A percentile compares a stretch with the other conserved stretches of the same genome.
These are phyloP conservation scores for Glomus cerebriforme DNA, from an alignment of 192 early-diverging fungal genomes.

Conservation along the genomic window DNA sequence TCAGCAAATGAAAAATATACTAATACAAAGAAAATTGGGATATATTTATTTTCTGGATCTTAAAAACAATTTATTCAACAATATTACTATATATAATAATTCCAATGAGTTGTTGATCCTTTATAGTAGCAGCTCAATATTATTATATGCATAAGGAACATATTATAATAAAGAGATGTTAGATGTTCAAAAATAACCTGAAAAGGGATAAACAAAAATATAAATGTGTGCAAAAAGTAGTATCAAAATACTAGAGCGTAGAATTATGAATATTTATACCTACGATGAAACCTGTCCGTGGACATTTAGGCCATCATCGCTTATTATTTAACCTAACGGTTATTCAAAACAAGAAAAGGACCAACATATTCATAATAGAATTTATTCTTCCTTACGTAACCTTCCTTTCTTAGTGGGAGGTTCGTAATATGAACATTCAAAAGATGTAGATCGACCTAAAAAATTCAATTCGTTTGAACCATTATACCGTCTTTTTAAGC, in stretches of 20 bases:
- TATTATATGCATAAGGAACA: background rate
- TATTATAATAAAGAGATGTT: background rate
- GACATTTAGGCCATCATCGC: background rate
- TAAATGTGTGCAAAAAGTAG: background rate
- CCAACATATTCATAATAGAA: background rate
- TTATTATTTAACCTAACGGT: background rate
- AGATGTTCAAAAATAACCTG: background rate
- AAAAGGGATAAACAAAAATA: background rate
- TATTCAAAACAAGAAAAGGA: background rate
- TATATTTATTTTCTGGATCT: no score
- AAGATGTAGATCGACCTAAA: background rate
- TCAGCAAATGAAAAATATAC: no score
- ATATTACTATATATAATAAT: background rate
- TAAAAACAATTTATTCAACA: background rate
- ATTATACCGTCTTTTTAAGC: conserved; percentile 8
- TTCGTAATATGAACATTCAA: background rate
- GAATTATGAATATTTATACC: background rate
- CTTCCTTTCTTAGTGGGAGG: conserved; percentile 15
- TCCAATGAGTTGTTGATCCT: background rate
- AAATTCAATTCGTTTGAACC: conserved; percentile 10
- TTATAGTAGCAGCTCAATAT: background rate
- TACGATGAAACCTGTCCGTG: background rate
- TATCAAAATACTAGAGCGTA: background rate
- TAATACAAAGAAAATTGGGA: no score
- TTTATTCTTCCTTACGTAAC: conserved; percentile 7